phyloP scores from a whole-genome alignment of 352 stramenopile genomes.

The Pythium aquatile region DNA sequence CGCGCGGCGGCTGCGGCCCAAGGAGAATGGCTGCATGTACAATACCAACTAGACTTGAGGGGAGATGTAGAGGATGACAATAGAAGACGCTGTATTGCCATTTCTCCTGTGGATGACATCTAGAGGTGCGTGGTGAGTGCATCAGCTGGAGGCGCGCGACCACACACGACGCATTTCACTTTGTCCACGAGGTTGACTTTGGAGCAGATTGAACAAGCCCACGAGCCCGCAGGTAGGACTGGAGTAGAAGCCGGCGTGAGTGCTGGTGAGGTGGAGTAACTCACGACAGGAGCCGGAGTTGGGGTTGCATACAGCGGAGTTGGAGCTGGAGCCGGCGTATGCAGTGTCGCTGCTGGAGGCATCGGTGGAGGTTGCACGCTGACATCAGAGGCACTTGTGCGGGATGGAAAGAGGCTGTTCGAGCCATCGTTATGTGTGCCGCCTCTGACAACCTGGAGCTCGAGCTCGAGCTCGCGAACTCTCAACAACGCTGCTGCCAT shows the following conservation, averaged over 20 bases:
- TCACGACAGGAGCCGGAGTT: background rate
- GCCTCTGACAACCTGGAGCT: slow-evolving; percentile 28
- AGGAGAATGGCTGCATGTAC: slow-evolving; percentile 44
- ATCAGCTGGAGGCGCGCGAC: slow-evolving; percentile 43
- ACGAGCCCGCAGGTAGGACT: slow-evolving; percentile 26
- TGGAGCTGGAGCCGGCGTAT: background rate
- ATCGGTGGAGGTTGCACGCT: background rate
- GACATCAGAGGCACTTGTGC: background rate
- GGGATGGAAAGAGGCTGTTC: background rate
- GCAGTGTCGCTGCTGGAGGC: background rate
- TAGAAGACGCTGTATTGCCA: slow-evolving; percentile 6
- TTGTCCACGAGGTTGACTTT: slow-evolving; percentile 53
- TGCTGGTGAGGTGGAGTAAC: background rate
- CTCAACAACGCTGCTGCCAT: slow-evolving; percentile 51
- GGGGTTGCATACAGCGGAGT: background rate
- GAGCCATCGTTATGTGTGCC: background rate
- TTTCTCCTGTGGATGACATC: background rate
- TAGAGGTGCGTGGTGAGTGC: slow-evolving; percentile 26
- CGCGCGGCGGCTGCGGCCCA: slow-evolving; percentile 31
- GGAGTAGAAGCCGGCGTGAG: background rate
- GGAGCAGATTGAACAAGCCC: slow-evolving; percentile 72
- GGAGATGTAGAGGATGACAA: background rate
- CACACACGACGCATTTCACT: slow-evolving; percentile 70
- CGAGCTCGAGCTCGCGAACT: slow-evolving; percentile 56
- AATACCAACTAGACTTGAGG: slow-evolving; percentile 15